phyloP scores from a whole-genome alignment of 1,139 yeast species.

The Magnusiomyces ingens region DNA sequence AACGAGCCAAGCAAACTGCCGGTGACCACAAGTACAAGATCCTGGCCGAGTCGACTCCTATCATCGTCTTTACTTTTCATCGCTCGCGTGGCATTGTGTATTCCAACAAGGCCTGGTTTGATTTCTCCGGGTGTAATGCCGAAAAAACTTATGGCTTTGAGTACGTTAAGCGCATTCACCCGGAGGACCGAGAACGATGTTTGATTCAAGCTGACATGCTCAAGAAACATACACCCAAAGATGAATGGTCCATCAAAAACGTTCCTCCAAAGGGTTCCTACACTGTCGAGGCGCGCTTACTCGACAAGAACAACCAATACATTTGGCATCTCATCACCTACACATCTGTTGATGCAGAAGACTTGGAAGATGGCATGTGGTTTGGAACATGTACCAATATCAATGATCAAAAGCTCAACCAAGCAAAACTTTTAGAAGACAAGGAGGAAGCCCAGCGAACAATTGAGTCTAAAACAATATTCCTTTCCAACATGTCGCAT shows the following conservation, averaged over 20 bases:
- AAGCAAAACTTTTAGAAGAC: conserved; percentile 70
- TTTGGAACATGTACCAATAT: conserved; percentile 35
- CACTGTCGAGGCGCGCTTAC: conserved; percentile 26
- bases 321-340: conserved; percentile 31
- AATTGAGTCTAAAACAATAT: conserved; percentile 84
- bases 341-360: conserved; percentile 23
- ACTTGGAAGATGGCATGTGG: conserved; percentile 21
- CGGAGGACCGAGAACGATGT: conserved; percentile 29
- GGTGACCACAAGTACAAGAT: conserved; percentile 32
- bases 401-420: conserved; percentile 34
- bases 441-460: conserved; percentile 88
- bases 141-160: conserved; percentile 30
- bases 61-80: conserved; percentile 32
- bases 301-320: conserved; percentile 26
- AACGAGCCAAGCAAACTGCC: conserved; percentile 29
- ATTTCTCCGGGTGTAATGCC: conserved; percentile 28
- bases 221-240: conserved; percentile 3
- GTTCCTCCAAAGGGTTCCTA: conserved; percentile 10
- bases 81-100: conserved; percentile 29
- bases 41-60: conserved; percentile 33
- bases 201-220: conserved; percentile 19
- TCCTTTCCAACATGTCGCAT: conserved; percentile 72
- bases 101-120: conserved; percentile 33
- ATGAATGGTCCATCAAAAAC: not conserved
- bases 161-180: conserved; percentile 26